Evolutionary conservation across 2,329 filamentous ascomycete genomes (phyloP).

Genomic region (Sarocladium oryzae): DNA sequence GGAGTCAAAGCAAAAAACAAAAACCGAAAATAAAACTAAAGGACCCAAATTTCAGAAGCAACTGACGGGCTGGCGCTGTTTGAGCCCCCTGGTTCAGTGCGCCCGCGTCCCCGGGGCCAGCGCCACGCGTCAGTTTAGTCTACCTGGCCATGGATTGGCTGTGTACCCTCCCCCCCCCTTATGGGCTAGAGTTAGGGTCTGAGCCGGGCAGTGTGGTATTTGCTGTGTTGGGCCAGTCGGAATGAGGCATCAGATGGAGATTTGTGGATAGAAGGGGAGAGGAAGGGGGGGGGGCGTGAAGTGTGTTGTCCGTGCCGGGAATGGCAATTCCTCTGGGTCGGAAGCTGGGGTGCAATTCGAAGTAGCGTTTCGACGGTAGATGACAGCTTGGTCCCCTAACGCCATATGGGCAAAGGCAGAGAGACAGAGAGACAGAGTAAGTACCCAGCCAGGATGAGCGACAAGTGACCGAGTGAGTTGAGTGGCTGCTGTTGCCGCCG

Average conservation of each 20-base stretch:
- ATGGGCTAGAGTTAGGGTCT: not conserved
- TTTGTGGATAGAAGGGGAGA: not conserved
- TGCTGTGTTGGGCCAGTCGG: slow-evolving; percentile 9
- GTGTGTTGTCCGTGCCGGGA: too few relatives aligned
- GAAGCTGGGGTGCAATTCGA: not conserved
- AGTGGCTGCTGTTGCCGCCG: too few relatives aligned
- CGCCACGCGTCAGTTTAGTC: not conserved
- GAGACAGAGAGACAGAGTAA: too few relatives aligned
- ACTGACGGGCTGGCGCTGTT: not conserved
- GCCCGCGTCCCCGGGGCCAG: slow-evolving; percentile 3
- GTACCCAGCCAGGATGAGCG: too few relatives aligned
- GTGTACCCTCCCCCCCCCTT: too few relatives aligned
- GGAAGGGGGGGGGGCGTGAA: not conserved
- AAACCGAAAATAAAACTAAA: too few relatives aligned
- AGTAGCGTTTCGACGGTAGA: not conserved
- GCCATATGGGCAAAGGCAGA: too few relatives aligned
- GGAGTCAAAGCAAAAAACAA: not conserved
- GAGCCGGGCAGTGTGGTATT: not conserved
- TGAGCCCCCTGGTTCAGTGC: slow-evolving; percentile 5
- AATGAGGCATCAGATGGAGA: slow-evolving; percentile 2
- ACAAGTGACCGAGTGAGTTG: too few relatives aligned
- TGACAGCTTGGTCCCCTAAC: not conserved
- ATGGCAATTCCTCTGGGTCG: not conserved
- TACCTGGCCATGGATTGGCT: not conserved
- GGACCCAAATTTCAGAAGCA: not conserved